A percentile compares a stretch with the other conserved stretches of the same genome.
These are phyloP conservation scores for Podospora pseudocomata DNA, from an alignment of 495 filamentous ascomycete genomes.

Conservation along the genomic window DNA sequence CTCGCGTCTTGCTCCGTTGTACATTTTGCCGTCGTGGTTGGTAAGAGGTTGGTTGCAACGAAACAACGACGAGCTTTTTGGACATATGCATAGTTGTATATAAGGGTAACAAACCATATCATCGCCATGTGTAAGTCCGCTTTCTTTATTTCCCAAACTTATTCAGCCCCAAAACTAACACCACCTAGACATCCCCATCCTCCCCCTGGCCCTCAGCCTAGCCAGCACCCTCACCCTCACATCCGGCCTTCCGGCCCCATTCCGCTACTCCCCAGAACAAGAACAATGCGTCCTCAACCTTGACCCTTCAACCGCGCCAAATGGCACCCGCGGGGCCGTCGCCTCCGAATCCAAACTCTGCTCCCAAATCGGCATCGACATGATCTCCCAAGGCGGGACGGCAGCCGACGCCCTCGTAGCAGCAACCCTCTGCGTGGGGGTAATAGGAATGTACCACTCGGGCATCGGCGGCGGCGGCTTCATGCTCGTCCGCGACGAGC, in stretches of 20 bases:
- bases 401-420: constrained; percentile 73
- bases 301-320: neutral
- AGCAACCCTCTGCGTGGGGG: constrained; percentile 70
- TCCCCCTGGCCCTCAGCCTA: neutral
- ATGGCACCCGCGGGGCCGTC: constrained; percentile 61
- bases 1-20: too few species aligned
- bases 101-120: neutral
- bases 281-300: constrained; percentile 8
- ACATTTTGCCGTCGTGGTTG: neutral
- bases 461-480: constrained; percentile 91
- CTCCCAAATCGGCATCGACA: constrained; percentile 68
- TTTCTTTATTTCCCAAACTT: neutral
- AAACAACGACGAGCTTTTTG: too few species aligned
- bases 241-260: neutral
- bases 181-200: neutral
- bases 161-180: neutral
- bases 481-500: constrained; percentile 63
- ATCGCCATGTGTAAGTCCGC: neutral
- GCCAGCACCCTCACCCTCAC: neutral
- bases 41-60: neutral
- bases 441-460: constrained; percentile 84
- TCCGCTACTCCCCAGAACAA: neutral
- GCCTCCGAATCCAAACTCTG: constrained; percentile 74
- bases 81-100: neutral
- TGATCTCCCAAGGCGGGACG: constrained; percentile 64